Evolutionary conservation across 192 early-diverging fungal genomes (phyloP), one percentile per base, ranked within the genome.

Genomic region (Linnemannia schmuckeri): DNA sequence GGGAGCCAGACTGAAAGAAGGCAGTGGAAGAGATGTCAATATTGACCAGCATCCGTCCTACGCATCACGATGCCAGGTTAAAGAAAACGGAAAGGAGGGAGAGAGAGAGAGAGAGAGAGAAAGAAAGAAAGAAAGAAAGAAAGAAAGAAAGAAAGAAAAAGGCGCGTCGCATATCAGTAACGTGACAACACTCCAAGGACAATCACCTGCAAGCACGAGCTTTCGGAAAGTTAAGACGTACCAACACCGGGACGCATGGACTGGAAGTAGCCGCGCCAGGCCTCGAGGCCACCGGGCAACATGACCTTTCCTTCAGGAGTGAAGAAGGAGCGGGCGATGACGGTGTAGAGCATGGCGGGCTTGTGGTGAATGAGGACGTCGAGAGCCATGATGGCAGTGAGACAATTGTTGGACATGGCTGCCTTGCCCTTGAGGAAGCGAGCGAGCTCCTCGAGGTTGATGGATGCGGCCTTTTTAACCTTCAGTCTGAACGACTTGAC

Each of bases 221-320:
- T 44, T 12, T 44, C 10, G 5, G 2, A 44, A 44, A 44, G 42
- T 44, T 4, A 44, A 44, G 42, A 57, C 55, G 8, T 88, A 77
- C 96, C 96, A n/a, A 85, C 33, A 44, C 94, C 90, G 0, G 97
- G 96, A 12, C 95, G 92, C 49, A 97, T 91, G 37, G 95, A 96
- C 73, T 97, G 96, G 77, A 96, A 97, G 84, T 94, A 97, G 35
- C 98, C 98, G 82, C 94, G 92, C 97, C 97, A 98, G 6, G 96
- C 93, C 87, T 97, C 96, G 33, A 94, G 92, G 30, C 96, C 95
- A 30, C 96, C 94, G 8, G 88, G 75, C 0, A 93, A 92, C 44
- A 74, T 61, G 35, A 68, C 61, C 0, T 79, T 82, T 63, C 89
- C 89, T 10, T 90, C 85, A 40, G 94, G 91, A 3, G 96, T 98